A percentile compares a stretch with the other conserved stretches of the same genome.
Evolutionary conservation across 139 green algal species (phyloP).

Genomic region (Asterochloris erici): DNA sequence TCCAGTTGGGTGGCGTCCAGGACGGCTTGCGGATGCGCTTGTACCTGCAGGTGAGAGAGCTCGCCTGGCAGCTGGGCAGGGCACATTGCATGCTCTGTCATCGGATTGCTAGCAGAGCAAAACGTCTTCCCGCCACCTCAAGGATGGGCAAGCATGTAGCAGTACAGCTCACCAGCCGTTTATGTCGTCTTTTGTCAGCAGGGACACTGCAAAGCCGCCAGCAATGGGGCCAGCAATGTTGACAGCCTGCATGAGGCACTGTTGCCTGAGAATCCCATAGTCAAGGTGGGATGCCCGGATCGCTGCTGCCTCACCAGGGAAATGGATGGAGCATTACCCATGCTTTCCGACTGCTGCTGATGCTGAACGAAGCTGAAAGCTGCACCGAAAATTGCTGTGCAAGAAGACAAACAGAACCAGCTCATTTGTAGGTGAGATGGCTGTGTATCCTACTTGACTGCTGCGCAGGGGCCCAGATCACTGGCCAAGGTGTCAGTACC

Average conservation of each 20-base stretch:
- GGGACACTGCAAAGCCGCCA: constrained; percentile 26
- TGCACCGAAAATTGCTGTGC: no score
- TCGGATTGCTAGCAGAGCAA: neutral
- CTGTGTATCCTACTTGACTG: no score
- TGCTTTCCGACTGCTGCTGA: no score
- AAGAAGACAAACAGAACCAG: no score
- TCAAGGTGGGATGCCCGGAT: no score
- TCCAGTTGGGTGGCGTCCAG: constrained; percentile 42
- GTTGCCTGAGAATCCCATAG: no score
- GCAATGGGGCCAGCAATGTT: constrained; percentile 33
- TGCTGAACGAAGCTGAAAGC: no score
- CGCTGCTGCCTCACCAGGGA: no score
- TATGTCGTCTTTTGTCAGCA: constrained; percentile 33
- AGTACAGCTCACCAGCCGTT: constrained; percentile 29
- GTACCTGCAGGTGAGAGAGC: constrained; percentile 18
- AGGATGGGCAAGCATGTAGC: neutral
- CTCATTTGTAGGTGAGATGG: no score
- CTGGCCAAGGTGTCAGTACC: no score
- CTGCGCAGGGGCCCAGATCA: no score
- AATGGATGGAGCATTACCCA: no score
- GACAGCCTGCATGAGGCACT: constrained; percentile 13
- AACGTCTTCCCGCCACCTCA: neutral
- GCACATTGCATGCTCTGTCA: neutral
- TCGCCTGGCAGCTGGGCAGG: neutral
- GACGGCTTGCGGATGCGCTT: constrained; percentile 39